Conservation (phyloP, 73 alveolate species). For the Stentor roeselii region DNA sequence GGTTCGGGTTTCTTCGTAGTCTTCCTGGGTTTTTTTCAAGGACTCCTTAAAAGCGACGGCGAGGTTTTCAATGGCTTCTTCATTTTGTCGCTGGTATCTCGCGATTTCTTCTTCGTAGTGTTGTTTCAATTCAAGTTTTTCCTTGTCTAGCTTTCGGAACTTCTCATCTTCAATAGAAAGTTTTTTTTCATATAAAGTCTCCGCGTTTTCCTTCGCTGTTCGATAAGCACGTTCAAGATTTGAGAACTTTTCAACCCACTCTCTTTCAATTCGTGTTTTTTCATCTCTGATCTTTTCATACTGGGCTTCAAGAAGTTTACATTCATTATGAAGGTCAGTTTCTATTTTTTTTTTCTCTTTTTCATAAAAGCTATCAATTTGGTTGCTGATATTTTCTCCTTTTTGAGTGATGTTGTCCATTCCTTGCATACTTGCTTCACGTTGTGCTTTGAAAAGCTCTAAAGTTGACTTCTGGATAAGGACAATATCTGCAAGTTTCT, state of each 20-base stretch:
- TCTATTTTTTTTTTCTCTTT: slow-evolving; percentile 51
- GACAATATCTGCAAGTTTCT: slow-evolving; percentile 80
- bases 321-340: slow-evolving; percentile 53
- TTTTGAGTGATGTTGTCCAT: slow-evolving; percentile 60
- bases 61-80: slow-evolving; percentile 60
- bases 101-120: slow-evolving; percentile 57
- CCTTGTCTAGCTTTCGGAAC: slow-evolving; percentile 70
- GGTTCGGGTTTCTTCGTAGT: slow-evolving; percentile 60
- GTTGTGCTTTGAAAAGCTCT: slow-evolving; percentile 62
- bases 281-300: slow-evolving; percentile 64
- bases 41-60: slow-evolving; percentile 48
- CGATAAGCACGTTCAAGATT: slow-evolving; percentile 77
- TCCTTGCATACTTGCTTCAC: slow-evolving; percentile 59
- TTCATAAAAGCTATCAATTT: slow-evolving; percentile 48
- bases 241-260: slow-evolving; percentile 63
- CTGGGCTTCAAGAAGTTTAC: slow-evolving; percentile 56
- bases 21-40: slow-evolving; percentile 57
- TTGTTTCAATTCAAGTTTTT: slow-evolving; percentile 68
- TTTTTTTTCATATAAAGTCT: slow-evolving; percentile 77
- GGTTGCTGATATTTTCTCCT: slow-evolving; percentile 60
- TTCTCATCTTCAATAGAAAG: slow-evolving; percentile 70
- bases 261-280: slow-evolving; percentile 64
- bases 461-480: slow-evolving; percentile 67
- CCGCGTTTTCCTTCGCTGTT: slow-evolving; percentile 70
- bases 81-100: slow-evolving; percentile 56